Percentiles rank a stretch among this genome's conserved stretches.
These are phyloP conservation scores for Mortierella antarctica DNA, from an alignment of 192 early-diverging fungal species.

Conservation along the genomic window DNA sequence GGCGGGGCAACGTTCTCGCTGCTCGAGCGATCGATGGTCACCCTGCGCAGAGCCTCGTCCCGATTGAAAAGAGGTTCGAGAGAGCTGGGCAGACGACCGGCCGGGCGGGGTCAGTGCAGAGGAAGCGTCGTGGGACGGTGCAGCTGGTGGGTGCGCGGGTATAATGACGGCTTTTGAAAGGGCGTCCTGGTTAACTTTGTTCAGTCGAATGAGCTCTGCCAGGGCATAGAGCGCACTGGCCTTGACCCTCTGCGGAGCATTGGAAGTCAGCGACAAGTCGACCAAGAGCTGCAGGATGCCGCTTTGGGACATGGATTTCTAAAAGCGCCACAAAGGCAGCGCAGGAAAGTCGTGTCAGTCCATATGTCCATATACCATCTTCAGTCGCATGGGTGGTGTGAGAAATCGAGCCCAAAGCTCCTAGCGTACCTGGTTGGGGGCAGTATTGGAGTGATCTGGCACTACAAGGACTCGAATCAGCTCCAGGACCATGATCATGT, in stretches of 20 bases:
- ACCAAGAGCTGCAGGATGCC: conserved; percentile 84
- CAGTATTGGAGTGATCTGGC: conserved; percentile 88
- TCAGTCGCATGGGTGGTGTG: no score
- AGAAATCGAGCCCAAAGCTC: background rate
- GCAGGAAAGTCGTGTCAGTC: background rate
- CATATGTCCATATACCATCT: background rate
- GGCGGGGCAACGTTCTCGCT: conserved; percentile 75
- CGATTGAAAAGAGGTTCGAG: conserved; percentile 34
- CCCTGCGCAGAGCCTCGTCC: conserved; percentile 36
- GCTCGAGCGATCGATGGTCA: conserved; percentile 26
- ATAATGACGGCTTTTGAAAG: conserved; percentile 80
- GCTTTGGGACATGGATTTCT: conserved; percentile 86
- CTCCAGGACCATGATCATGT: conserved; percentile 89
- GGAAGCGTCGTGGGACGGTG: background rate
- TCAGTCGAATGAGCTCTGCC: conserved; percentile 83
- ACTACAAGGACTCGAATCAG: conserved; percentile 90
- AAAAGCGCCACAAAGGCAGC: background rate
- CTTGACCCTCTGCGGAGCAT: conserved; percentile 81
- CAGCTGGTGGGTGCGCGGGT: conserved; percentile 56
- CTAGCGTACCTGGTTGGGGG: conserved; percentile 78
- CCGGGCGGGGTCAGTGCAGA: conserved; percentile 10
- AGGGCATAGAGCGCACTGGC: conserved; percentile 88
- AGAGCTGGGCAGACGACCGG: conserved; percentile 29
- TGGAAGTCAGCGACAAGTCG: conserved; percentile 79
- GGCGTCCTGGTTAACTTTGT: conserved; percentile 80